These are phyloP conservation scores for Colletotrichum sp. DNA, from an alignment of 2,329 filamentous ascomycete genomes.

Conservation along the genomic window DNA sequence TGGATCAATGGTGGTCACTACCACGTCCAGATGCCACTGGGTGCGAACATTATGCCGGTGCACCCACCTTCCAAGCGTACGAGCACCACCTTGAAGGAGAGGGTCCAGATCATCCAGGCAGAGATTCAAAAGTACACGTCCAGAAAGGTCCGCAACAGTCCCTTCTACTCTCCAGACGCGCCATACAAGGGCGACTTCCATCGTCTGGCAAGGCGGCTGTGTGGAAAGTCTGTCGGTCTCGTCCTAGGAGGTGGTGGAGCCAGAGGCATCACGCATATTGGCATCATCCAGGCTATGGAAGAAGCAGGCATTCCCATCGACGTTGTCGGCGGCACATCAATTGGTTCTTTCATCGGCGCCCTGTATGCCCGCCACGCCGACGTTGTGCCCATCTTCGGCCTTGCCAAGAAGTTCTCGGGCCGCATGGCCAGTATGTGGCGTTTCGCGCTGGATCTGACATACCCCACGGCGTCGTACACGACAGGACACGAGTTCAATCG, in stretches of 20 bases:
- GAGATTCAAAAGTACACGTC: conserved; percentile 99
- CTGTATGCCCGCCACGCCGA: conserved; percentile 96
- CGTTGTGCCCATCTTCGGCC: conserved; percentile 94
- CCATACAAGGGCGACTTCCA: conserved; percentile 98
- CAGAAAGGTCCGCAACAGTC: conserved; percentile 84
- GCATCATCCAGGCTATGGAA: conserved; percentile 92
- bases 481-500: conserved; percentile 99
- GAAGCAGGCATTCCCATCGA: conserved; percentile 97
- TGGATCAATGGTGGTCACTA: conserved; percentile 99
- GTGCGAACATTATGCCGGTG: conserved; percentile 75
- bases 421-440: conserved; percentile 99
- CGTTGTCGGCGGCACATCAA: conserved; percentile 93
- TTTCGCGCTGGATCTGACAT: conserved; percentile 95
- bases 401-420: conserved; percentile 95
- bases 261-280: conserved; percentile 88
- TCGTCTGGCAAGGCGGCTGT: conserved; percentile 84
- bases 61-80: conserved; percentile 79
- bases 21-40: conserved; percentile 95
- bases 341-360: conserved; percentile 93
- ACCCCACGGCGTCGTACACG: conserved; percentile 95
- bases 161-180: conserved; percentile 88
- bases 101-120: conserved; percentile 92
- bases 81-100: conserved; percentile 85
- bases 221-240: conserved; percentile 91
- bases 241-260: conserved; percentile 95